Evolutionary conservation across 2,329 filamentous ascomycete genomes (phyloP).

Genomic region (Pseudocercospora crystallina): DNA sequence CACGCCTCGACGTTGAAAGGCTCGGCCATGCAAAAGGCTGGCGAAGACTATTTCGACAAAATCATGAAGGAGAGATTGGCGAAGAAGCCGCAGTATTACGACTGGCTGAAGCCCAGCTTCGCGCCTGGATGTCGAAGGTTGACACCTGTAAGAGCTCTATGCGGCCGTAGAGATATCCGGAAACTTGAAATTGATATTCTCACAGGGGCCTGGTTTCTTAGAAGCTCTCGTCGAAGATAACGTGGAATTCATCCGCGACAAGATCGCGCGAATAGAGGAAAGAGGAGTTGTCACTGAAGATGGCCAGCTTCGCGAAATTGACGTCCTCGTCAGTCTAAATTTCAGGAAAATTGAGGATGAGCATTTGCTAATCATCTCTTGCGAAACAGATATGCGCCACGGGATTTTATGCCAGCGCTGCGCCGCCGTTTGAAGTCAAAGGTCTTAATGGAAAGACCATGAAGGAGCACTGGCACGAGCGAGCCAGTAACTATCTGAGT

Average conservation of each 20-base stretch:
- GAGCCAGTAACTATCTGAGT: constrained; percentile 38
- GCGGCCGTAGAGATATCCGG: too few relatives aligned
- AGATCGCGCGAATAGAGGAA: constrained; percentile 40
- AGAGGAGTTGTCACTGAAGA: constrained; percentile 44
- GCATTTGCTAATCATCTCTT: constrained; percentile 37
- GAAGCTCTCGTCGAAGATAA: constrained; percentile 50
- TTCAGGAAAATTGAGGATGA: not conserved
- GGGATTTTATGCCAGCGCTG: constrained; percentile 37
- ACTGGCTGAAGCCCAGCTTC: constrained; percentile 44
- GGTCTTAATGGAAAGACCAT: constrained; percentile 31
- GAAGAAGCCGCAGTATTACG: constrained; percentile 41
- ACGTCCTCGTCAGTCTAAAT: constrained; percentile 21
- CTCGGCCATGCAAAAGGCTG: constrained; percentile 39
- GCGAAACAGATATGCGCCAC: constrained; percentile 31
- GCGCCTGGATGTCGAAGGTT: constrained; percentile 48
- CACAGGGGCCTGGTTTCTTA: constrained; percentile 49
- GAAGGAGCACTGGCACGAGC: constrained; percentile 35
- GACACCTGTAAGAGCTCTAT: constrained; percentile 37
- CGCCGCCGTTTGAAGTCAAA: constrained; percentile 30
- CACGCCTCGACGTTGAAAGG: constrained; percentile 42
- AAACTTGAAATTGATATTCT: too few relatives aligned
- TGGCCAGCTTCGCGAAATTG: constrained; percentile 36
- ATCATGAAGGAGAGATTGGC: constrained; percentile 42
- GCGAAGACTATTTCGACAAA: constrained; percentile 40
- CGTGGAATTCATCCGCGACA: constrained; percentile 45